phyloP scores from a whole-genome alignment of 208 protist species.

The Wallacemonas sp. region DNA sequence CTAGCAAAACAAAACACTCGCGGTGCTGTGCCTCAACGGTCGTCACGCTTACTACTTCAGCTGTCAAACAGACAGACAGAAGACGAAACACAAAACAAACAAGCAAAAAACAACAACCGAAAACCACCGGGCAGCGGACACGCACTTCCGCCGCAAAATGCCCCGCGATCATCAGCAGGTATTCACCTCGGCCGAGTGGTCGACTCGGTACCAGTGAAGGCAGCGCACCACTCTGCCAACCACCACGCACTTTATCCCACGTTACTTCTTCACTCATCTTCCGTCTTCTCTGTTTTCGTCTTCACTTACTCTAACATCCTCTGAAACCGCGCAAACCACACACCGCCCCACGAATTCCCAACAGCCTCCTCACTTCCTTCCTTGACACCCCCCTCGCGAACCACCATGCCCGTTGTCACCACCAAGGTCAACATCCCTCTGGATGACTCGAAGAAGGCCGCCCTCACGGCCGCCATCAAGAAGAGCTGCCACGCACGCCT shows the following conservation, averaged over 20 bases:
- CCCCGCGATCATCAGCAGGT: too few relatives aligned
- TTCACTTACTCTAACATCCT: too few relatives aligned
- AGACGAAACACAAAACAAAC: background rate
- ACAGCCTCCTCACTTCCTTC: slow-evolving; percentile 1
- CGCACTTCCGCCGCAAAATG: too few relatives aligned
- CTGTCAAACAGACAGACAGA: background rate
- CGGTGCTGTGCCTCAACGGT: background rate
- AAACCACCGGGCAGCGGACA: too few relatives aligned
- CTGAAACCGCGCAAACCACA: background rate
- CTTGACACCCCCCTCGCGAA: background rate
- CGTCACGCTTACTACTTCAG: background rate
- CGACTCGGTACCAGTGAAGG: too few relatives aligned
- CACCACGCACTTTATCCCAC: too few relatives aligned
- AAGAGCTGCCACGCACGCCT: slow-evolving; percentile 12
- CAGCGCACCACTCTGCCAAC: too few relatives aligned
- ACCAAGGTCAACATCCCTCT: slow-evolving; percentile 21
- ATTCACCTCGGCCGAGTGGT: too few relatives aligned
- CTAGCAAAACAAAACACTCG: background rate
- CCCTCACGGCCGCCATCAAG: slow-evolving; percentile 15
- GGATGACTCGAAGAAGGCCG: slow-evolving; percentile 11
- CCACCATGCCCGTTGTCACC: slow-evolving; percentile 24
- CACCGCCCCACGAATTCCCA: background rate
- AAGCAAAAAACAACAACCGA: background rate
- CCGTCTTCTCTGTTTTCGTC: background rate
- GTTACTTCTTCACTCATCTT: background rate